A percentile compares a stretch with the other conserved stretches of the same genome.
These are phyloP conservation scores for Poa annua DNA, from an alignment of 176 grass and related monocot genomes.

Conservation along the genomic window DNA sequence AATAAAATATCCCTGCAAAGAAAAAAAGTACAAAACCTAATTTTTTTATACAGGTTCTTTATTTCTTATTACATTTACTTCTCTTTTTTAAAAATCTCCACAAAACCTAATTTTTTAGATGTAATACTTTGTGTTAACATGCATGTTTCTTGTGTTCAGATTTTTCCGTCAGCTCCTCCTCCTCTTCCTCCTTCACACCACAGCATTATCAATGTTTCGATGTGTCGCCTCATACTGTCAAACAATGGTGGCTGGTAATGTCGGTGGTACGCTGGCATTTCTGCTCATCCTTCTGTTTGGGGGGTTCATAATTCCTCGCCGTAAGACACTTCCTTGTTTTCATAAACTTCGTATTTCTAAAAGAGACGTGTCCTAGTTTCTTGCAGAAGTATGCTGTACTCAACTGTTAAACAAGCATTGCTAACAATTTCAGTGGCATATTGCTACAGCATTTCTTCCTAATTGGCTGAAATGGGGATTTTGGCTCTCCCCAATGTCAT, in stretches of 20 bases:
- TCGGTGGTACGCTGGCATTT: conserved; percentile 38
- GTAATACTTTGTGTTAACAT: conserved; percentile 2
- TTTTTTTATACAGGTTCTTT: background rate
- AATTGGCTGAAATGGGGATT: conserved; percentile 91
- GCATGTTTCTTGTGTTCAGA: conserved; percentile 27
- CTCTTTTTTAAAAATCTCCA: background rate
- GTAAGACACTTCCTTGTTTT: conserved; percentile 54
- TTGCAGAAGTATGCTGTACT: background rate
- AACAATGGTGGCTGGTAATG: conserved; percentile 48
- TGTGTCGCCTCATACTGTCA: conserved; percentile 62
- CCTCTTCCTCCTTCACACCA: conserved; percentile 58
- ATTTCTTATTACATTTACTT: background rate
- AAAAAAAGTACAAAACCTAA: background rate
- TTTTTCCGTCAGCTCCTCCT: conserved; percentile 69
- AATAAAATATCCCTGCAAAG: conserved; percentile 1
- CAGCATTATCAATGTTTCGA: conserved; percentile 64
- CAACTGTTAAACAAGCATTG: background rate
- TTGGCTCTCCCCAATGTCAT: conserved; percentile 84
- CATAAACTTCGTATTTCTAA: conserved; percentile 15
- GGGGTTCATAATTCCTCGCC: conserved; percentile 69
- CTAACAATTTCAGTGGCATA: conserved; percentile 13
- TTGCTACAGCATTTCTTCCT: conserved; percentile 63
- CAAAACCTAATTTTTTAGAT: background rate
- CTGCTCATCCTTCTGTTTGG: conserved; percentile 59
- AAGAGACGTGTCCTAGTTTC: conserved; percentile 1